Conservation (phyloP, 2,329 filamentous ascomycete genomes). For the Colletotrichum salicis region DNA sequence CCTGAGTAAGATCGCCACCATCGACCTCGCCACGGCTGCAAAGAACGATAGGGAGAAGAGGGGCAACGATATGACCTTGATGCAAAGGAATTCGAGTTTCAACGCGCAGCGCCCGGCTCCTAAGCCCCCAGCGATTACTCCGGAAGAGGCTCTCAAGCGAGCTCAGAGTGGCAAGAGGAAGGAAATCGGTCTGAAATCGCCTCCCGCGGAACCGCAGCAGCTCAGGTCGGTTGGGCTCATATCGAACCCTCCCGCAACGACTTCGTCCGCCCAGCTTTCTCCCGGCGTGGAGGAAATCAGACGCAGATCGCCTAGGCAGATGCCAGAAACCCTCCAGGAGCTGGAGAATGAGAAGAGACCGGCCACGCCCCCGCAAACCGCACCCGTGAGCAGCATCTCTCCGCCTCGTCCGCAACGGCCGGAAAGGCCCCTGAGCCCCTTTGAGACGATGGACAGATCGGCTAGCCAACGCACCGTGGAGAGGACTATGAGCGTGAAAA, state of each 20-base stretch:
- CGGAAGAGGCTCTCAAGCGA: constrained; percentile 48
- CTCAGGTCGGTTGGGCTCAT: constrained; percentile 39
- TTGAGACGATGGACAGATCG: constrained; percentile 15
- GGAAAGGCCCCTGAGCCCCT: constrained; percentile 21
- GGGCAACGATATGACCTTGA: constrained; percentile 41
- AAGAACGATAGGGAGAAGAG: constrained; percentile 58
- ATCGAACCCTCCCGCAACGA: constrained; percentile 49
- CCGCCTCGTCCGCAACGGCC: constrained; percentile 19
- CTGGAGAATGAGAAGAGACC: neutral
- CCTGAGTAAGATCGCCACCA: constrained; percentile 57
- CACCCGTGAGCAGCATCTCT: neutral
- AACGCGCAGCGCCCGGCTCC: constrained; percentile 50
- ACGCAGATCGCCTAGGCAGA: constrained; percentile 61
- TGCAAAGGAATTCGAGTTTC: constrained; percentile 44
- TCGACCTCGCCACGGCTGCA: constrained; percentile 61
- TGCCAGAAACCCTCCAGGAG: constrained; percentile 35
- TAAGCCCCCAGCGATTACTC: constrained; percentile 46
- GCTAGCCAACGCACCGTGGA: constrained; percentile 8
- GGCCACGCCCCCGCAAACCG: constrained; percentile 15
- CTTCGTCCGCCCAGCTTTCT: constrained; percentile 61
- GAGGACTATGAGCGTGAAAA: neutral
- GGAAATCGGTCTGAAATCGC: constrained; percentile 41
- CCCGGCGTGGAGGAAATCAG: constrained; percentile 61
- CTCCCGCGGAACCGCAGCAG: constrained; percentile 36
- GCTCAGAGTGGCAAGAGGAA: constrained; percentile 51